Evolutionary conservation across 305 asterid species (phyloP), one percentile per base, ranked within the genome.

Genomic region (Stenogyne calaminthoides): DNA sequence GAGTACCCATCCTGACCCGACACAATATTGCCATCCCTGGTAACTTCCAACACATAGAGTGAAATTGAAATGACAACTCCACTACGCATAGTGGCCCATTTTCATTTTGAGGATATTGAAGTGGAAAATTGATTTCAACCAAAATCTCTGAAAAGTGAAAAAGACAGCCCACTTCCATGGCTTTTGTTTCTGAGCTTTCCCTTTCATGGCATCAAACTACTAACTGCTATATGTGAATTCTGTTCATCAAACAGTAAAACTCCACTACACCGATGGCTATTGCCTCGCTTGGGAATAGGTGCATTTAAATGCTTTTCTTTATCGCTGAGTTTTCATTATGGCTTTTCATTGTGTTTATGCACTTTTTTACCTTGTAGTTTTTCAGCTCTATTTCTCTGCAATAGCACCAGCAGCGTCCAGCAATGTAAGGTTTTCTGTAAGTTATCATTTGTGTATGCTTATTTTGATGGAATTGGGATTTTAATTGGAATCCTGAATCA

Each of bases 261-360:
- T 14, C 74, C 79, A 49, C 65, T 68, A n/a, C 36, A 11, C 19
- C 20, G 25, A 68, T 10, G 65, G 70, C 25, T 61, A 58, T 20
- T 39, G 39, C 47, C 59, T n/a, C 66, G 15, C 67, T 32, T 57
- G 16, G 16, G 22, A 64, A 19, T 40, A 44, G 70, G 29, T 62
- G 42, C 57, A 52, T 69, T 60, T 61, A 76, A 8, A 51, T 76
- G 70, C 73, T 71, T 14, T 29, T 46, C 54, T 34, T 71, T 77
- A 9, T 16, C 34, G 39, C 27, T 34, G 25, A 44, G 32, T 42
- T 15, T 12, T 32, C 36, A 32, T 32, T 14, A 59, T 72, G 78
- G 71, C 75, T 72, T 54, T 54, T 49, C 67, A 29, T 46, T 57
- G 77, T 69, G 39, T n/a, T 77, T 77, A 11, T 22, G 69, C 72